phyloP scores from a whole-genome alignment of 768 basidiomycete species.

The Boletus reticuloceps region DNA sequence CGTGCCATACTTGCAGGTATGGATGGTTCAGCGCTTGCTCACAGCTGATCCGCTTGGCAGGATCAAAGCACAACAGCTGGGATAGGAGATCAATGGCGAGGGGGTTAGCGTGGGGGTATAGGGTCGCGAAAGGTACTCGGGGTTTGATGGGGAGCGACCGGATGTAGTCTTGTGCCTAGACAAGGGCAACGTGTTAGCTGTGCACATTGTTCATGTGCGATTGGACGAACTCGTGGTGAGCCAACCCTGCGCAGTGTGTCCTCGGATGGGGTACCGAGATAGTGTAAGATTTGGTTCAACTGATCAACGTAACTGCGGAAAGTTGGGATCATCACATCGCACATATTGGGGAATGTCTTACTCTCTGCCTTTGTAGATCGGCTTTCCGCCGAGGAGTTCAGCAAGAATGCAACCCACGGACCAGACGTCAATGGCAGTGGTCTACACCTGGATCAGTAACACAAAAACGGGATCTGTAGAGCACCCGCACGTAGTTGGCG shows the following conservation, averaged over 20 bases:
- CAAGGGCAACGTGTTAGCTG: slow-evolving; percentile 4
- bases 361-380: slow-evolving; percentile 97
- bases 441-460: slow-evolving; percentile 42
- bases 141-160: slow-evolving; percentile 97
- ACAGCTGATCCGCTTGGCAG: slow-evolving; percentile 93
- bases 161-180: slow-evolving; percentile 95
- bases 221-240: slow-evolving; percentile 73
- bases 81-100: slow-evolving; percentile 90
- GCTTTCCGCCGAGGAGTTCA: slow-evolving; percentile 89
- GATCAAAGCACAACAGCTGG: slow-evolving; percentile 93
- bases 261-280: slow-evolving; percentile 97
- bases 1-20: slow-evolving; percentile 96
- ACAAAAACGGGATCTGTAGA: neutral
- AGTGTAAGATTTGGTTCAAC: slow-evolving; percentile 95
- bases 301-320: slow-evolving; percentile 88
- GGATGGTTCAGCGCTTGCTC: slow-evolving; percentile 95
- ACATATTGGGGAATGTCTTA: slow-evolving; percentile 38
- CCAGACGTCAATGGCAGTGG: slow-evolving; percentile 94
- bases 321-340: neutral
- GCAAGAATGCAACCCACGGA: slow-evolving; percentile 94
- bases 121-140: slow-evolving; percentile 83
- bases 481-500: slow-evolving; percentile 76
- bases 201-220: neutral
- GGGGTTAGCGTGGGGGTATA: slow-evolving; percentile 94
- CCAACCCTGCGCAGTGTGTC: slow-evolving; percentile 95